Percentiles rank a stretch among this genome's conserved stretches.
These are phyloP conservation scores for Malassezia yamatoensis DNA, from an alignment of 1,284 basidiomycete genomes.

Conservation along the genomic window DNA sequence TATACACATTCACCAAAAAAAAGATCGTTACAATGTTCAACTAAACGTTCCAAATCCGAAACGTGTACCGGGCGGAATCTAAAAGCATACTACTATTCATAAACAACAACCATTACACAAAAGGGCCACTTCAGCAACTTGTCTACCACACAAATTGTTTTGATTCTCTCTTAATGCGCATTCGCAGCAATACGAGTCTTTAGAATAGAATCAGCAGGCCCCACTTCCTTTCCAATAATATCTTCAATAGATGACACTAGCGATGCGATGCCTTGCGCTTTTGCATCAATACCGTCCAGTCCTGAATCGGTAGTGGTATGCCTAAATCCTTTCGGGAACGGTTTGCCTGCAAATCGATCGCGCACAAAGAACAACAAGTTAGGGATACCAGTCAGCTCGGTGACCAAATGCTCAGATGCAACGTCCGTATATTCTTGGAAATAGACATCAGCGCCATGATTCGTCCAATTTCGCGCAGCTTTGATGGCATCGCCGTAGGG, in stretches of 20 bases:
- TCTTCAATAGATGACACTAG: background rate
- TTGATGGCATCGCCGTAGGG: constrained; percentile 17
- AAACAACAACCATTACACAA: too few species aligned
- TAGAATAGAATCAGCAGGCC: background rate
- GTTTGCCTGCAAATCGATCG: constrained; percentile 20
- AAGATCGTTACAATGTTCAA: too few species aligned
- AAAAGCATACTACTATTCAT: too few species aligned
- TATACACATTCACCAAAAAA: too few species aligned
- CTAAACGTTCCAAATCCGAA: too few species aligned
- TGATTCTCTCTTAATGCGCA: background rate
- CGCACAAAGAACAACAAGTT: constrained; percentile 21
- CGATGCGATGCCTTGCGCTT: background rate
- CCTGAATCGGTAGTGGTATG: background rate
- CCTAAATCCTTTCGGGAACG: background rate
- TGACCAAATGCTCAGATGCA: constrained; percentile 24
- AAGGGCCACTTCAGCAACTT: too few species aligned
- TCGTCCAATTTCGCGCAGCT: background rate
- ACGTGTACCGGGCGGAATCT: too few species aligned
- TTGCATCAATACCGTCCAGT: background rate
- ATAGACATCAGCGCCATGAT: constrained; percentile 1
- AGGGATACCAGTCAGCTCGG: constrained; percentile 20
- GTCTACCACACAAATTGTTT: too few species aligned
- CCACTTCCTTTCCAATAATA: background rate
- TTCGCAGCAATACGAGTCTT: background rate
- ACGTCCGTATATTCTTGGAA: background rate